phyloP scores from a whole-genome alignment of 2,329 filamentous ascomycete species.

The Cryphonectria radicalis region DNA sequence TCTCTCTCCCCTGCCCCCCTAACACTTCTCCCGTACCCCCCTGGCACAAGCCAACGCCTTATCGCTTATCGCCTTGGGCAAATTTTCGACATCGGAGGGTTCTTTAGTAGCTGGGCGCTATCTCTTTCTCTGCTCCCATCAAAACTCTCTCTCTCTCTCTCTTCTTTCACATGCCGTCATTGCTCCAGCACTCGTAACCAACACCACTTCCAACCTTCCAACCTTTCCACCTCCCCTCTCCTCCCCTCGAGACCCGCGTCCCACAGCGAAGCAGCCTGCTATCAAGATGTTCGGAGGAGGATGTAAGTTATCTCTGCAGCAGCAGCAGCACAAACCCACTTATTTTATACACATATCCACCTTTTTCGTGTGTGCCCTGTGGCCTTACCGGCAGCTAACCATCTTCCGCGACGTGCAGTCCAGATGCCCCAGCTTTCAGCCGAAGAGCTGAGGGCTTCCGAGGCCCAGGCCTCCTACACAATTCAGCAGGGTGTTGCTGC shows the following conservation, averaged over 20 bases:
- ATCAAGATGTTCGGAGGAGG: conserved; percentile 67
- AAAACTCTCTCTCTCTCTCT: background rate
- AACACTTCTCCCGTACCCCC: background rate
- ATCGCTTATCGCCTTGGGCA: conserved; percentile 4
- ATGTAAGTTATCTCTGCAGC: conserved; percentile 33
- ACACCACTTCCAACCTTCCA: conserved; percentile 2
- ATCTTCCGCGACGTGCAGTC: conserved; percentile 47
- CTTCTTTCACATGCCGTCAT: conserved; percentile 6
- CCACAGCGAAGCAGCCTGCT: conserved; percentile 12
- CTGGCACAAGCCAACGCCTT: background rate
- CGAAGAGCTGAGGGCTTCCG: conserved; percentile 72
- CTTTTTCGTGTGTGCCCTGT: background rate
- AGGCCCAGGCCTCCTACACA: conserved; percentile 68
- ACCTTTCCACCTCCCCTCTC: conserved; percentile 7
- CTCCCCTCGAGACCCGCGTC: background rate
- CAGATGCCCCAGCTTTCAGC: conserved; percentile 70
- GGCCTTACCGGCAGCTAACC: background rate
- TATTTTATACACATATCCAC: background rate
- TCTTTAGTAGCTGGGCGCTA: background rate
- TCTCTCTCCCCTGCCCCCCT: too few species aligned
- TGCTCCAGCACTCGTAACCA: background rate
- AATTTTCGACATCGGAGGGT: conserved; percentile 15
- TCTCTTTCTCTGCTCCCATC: background rate
- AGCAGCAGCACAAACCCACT: background rate
- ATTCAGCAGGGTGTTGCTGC: conserved; percentile 70